A percentile compares a stretch with the other conserved stretches of the same genome.
Conservation (phyloP, 208 protist species). For the Entamoeba dispar region DNA sequence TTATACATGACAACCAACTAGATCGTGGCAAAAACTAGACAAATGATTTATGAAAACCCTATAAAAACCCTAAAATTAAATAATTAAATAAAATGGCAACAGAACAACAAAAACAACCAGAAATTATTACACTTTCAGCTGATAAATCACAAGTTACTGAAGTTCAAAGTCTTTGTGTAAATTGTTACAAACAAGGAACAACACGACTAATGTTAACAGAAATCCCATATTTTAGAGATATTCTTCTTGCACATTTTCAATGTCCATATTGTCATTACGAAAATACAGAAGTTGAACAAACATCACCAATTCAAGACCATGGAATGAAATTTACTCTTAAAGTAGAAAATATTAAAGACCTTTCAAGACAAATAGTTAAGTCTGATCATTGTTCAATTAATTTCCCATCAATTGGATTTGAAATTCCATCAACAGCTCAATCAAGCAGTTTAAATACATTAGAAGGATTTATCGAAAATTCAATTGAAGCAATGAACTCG, state of each 20-base stretch:
- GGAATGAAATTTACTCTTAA: conserved; percentile 28
- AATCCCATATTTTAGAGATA: conserved; percentile 42
- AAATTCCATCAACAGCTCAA: conserved; percentile 52
- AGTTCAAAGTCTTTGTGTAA: conserved; percentile 43
- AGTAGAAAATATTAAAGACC: conserved; percentile 34
- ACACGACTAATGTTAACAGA: conserved; percentile 41
- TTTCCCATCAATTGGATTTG: conserved; percentile 65
- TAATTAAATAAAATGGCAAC: neutral
- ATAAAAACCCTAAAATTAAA: too few relatives aligned
- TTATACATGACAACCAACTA: too few relatives aligned
- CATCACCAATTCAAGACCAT: conserved; percentile 21
- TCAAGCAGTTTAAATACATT: conserved; percentile 45
- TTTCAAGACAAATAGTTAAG: conserved; percentile 67
- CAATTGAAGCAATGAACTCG: conserved; percentile 17
- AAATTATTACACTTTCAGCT: neutral
- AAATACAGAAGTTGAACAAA: conserved; percentile 36
- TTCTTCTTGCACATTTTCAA: conserved; percentile 39
- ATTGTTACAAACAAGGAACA: conserved; percentile 41
- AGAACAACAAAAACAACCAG: neutral
- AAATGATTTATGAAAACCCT: too few relatives aligned
- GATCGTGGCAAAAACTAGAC: too few relatives aligned
- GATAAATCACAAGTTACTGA: neutral
- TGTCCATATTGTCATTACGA: conserved; percentile 46
- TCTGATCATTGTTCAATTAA: conserved; percentile 57
- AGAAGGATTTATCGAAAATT: conserved; percentile 41